Evolutionary conservation across 352 stramenopile species (phyloP), one percentile per base, ranked within the genome.

Genomic region (Thraustotheca clavata): DNA sequence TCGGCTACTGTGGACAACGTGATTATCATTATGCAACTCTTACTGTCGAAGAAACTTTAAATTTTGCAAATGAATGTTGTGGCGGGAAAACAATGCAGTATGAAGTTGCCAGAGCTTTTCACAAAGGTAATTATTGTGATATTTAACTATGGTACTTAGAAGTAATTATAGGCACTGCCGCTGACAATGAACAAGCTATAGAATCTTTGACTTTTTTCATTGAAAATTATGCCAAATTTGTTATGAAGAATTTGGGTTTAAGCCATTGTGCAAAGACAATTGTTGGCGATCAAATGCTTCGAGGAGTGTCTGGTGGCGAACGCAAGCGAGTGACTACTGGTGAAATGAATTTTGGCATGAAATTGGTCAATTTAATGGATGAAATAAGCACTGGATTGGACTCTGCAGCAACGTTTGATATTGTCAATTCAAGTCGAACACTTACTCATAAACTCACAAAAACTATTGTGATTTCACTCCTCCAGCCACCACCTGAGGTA

Each of bases 401-500:
- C 50, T 60, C 46, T 1, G 70, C 70, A 7, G 62, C 68, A 14
- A 75, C 70, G 22, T 74, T 69, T 32, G 70, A 74, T 32, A 88
- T 90, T 31, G 75, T 84, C 47, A 73, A 71, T 4, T 78, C 75
- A 8, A 69, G 80, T 43, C 69, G 75, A 7, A 75, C 65, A 35
- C 66, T 86, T 39, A 73, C 76, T 5, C 62, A 83, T 62, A 54
- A 59, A 14, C 67, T 89, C n/a, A 60, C 74, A 57, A 73, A 76
- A 49, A 87, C 79, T 1, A 62, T 76, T 18, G 73, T 92, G 33
- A 79, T 97, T 16, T 88, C 85, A 7, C 71, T 98, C 8, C 70
- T 97, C 26, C 77, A 98, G 73, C 92, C 94, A 29, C 82, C 92
- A 16, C 94, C 94, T 9, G 92, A 97, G 74, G 88, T 95, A 8